These are phyloP conservation scores for Termitomyces sp. DNA, from an alignment of 768 basidiomycete genomes.

Conservation along the genomic window DNA sequence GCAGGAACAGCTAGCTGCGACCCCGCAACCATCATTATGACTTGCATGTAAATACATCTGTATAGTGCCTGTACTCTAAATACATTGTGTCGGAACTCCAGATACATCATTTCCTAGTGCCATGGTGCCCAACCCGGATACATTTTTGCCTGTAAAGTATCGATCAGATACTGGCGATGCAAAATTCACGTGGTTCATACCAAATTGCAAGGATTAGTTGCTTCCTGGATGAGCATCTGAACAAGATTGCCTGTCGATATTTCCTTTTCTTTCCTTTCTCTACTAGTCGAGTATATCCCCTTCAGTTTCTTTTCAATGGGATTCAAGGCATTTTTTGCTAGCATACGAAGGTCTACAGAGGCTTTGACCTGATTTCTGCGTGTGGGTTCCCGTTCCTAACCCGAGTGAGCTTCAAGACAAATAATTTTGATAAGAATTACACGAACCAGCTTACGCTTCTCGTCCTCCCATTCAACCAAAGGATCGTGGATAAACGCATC, in stretches of 20 bases:
- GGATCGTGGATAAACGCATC: slow-evolving; percentile 98
- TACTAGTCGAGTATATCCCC: slow-evolving; percentile 56
- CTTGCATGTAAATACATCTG: slow-evolving; percentile 1
- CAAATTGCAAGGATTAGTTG: slow-evolving; percentile 68
- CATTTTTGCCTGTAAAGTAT: slow-evolving; percentile 66
- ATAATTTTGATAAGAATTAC: not conserved
- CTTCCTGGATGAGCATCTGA: slow-evolving; percentile 87
- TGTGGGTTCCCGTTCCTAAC: slow-evolving; percentile 34
- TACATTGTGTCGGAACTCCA: not conserved
- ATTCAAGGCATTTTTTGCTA: slow-evolving; percentile 72
- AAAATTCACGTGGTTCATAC: slow-evolving; percentile 19
- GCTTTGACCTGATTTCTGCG: slow-evolving; percentile 39
- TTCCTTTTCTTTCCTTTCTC: slow-evolving; percentile 47
- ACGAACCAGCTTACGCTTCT: slow-evolving; percentile 59
- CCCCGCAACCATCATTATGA: slow-evolving; percentile 6
- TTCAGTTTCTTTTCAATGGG: slow-evolving; percentile 83
- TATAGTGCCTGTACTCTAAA: slow-evolving; percentile 6
- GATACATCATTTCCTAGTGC: slow-evolving; percentile 35
- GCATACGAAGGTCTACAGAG: slow-evolving; percentile 50
- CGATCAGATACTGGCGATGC: slow-evolving; percentile 6
- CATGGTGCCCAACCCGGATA: slow-evolving; percentile 89
- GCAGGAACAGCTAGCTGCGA: slow-evolving; percentile 46
- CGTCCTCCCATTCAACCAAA: slow-evolving; percentile 91
- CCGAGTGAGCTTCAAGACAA: not conserved
- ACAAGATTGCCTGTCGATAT: slow-evolving; percentile 83